Percentiles rank a stretch among this genome's conserved stretches.
phyloP scores from a whole-genome alignment of 78 protist genomes.

The Chrysochromulina parva region DNA sequence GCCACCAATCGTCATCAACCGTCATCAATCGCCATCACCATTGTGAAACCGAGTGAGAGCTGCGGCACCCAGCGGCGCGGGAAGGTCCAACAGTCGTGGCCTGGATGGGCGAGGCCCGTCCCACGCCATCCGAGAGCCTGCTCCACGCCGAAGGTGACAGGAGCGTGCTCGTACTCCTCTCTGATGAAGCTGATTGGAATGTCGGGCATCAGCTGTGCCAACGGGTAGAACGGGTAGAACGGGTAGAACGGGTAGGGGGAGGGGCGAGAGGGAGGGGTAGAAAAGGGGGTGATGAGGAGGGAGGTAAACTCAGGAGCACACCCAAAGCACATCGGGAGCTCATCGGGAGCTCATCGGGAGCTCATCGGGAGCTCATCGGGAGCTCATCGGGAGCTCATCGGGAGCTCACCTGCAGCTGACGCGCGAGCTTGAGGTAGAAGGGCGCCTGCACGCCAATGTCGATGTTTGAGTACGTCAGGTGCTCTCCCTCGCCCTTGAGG shows the following conservation, averaged over 20 bases:
- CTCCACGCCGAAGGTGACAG: neutral
- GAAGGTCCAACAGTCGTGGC: conserved; percentile 22
- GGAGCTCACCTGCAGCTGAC: neutral
- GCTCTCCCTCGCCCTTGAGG: neutral
- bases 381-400: no score
- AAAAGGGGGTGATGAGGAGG: no score
- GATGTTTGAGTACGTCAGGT: conserved; percentile 5
- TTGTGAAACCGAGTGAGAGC: neutral
- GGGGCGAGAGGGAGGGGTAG: no score
- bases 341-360: no score
- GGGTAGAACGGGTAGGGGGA: neutral
- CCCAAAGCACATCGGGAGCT: no score
- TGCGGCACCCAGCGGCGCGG: conserved; percentile 2
- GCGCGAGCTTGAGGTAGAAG: neutral
- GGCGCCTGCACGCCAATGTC: conserved; percentile 22
- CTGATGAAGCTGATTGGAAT: neutral
- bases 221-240: neutral
- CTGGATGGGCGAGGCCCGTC: neutral
- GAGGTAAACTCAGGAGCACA: no score
- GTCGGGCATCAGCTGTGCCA: conserved; percentile 3
- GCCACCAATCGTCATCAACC: no score
- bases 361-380: no score
- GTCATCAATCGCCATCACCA: neutral
- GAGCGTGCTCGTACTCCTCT: conserved; percentile 11
- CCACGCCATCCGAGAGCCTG: neutral